These are phyloP conservation scores for Paraphaeosphaeria minitans DNA, from an alignment of 2,329 filamentous ascomycete genomes.

Conservation along the genomic window DNA sequence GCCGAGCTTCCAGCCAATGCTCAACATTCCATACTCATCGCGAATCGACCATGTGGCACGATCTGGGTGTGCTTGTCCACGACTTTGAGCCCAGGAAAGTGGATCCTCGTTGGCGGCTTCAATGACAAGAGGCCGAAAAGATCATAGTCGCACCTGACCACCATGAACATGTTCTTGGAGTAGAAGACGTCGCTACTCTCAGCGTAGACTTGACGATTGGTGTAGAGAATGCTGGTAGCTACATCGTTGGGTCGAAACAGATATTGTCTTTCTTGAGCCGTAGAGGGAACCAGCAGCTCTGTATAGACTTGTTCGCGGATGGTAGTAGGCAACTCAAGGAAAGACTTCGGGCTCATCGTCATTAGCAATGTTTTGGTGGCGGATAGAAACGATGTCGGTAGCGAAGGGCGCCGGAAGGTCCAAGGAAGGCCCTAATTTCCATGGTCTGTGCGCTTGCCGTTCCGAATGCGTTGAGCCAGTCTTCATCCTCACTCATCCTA, in stretches of 20 bases:
- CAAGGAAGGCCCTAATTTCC: neutral
- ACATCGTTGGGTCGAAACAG: neutral
- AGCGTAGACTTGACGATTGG: conserved; percentile 17
- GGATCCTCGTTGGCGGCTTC: neutral
- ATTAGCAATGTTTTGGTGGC: neutral
- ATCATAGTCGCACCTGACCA: conserved; percentile 5
- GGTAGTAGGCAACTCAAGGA: conserved; percentile 15
- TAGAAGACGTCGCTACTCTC: conserved; percentile 20
- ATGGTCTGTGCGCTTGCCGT: neutral
- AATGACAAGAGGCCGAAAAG: neutral
- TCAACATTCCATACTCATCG: conserved; percentile 12
- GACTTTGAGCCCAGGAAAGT: neutral
- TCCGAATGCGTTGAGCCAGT: neutral
- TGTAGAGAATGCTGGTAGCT: conserved; percentile 15
- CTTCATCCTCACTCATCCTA: neutral
- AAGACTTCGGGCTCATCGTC: neutral
- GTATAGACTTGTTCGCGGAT: conserved; percentile 19
- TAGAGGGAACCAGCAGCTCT: conserved; percentile 14
- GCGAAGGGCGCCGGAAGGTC: neutral
- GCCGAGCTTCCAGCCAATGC: neutral
- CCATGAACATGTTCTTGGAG: conserved; percentile 16
- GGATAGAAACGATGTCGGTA: neutral
- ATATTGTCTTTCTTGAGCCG: neutral
- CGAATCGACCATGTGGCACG: conserved; percentile 12
- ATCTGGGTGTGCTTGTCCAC: conserved; percentile 6